Conservation (phyloP, 495 filamentous ascomycete genomes). For the Aspergillus bertholletiae region DNA sequence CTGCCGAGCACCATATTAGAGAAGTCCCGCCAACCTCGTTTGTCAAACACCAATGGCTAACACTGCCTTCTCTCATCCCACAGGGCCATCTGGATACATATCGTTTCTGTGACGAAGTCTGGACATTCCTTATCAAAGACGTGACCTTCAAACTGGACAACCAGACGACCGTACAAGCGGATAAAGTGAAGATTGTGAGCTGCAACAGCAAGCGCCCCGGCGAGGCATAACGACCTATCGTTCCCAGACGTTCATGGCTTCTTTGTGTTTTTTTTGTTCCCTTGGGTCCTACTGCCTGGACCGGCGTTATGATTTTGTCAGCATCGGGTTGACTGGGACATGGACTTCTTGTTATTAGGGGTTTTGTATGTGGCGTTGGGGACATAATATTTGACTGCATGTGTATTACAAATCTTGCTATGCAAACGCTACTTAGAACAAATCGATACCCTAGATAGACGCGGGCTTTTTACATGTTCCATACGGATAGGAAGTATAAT, state of each 20-base stretch:
- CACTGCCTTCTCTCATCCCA: background rate
- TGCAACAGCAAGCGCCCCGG: slow-evolving; percentile 86
- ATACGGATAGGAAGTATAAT: background rate
- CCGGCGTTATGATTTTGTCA: background rate
- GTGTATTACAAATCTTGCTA: slow-evolving; percentile 3
- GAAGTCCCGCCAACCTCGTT: background rate
- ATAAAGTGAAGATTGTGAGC: slow-evolving; percentile 96
- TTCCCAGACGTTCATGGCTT: background rate
- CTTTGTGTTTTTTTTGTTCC: slow-evolving; percentile 14
- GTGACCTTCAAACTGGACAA: slow-evolving; percentile 96
- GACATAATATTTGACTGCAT: background rate
- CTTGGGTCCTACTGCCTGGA: background rate
- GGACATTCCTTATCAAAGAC: slow-evolving; percentile 99
- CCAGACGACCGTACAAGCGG: slow-evolving; percentile 58
- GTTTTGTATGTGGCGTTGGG: slow-evolving; percentile 1
- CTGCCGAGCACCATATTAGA: background rate
- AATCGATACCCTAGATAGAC: slow-evolving; percentile 1
- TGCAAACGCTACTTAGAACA: background rate
- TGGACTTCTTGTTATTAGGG: background rate
- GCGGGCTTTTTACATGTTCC: background rate
- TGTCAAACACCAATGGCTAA: slow-evolving; percentile 9
- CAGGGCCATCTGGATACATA: slow-evolving; percentile 98
- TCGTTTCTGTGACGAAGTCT: slow-evolving; percentile 99
- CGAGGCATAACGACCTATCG: slow-evolving; percentile 44
- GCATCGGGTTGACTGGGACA: background rate